These are phyloP conservation scores for Melampsora larici-populina DNA, from an alignment of 1,284 basidiomycete species.

Conservation along the genomic window DNA sequence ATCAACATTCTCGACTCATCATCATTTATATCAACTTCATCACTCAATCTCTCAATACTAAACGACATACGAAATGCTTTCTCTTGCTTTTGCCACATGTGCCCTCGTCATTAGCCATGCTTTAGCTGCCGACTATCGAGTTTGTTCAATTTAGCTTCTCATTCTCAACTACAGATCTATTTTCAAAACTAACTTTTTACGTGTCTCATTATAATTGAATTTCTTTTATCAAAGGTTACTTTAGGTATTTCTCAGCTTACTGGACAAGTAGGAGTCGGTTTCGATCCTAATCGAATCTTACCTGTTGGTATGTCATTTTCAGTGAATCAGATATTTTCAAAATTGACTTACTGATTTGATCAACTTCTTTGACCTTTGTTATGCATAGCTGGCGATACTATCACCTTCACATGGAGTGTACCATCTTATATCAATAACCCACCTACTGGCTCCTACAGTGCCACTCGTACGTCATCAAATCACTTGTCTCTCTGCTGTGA, in stretches of 20 bases:
- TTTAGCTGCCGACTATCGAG: too few relatives aligned
- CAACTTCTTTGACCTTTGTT: neutral
- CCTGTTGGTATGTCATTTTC: constrained; percentile 19
- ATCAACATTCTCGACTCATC: too few relatives aligned
- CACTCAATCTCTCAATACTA: too few relatives aligned
- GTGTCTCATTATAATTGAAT: too few relatives aligned
- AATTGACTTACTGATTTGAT: neutral
- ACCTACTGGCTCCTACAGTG: constrained; percentile 33
- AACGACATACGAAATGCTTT: too few relatives aligned
- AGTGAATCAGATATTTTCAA: neutral
- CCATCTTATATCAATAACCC: constrained; percentile 40
- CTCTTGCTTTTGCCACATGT: too few relatives aligned
- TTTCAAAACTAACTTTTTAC: too few relatives aligned
- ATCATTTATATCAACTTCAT: too few relatives aligned
- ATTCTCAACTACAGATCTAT: too few relatives aligned
- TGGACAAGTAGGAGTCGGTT: constrained; percentile 37
- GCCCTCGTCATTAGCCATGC: too few relatives aligned
- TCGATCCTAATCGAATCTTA: constrained; percentile 39
- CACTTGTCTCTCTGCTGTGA: neutral
- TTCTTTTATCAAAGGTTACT: constrained; percentile 6
- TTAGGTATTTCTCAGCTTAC: constrained; percentile 39
- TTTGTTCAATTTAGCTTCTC: too few relatives aligned
- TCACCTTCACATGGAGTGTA: constrained; percentile 36
- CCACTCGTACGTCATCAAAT: constrained; percentile 11
- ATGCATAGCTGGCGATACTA: constrained; percentile 36